Base-by-base conservation (phyloP, 768 basidiomycete genomes). In the Trametes cinnabarina region DNA sequence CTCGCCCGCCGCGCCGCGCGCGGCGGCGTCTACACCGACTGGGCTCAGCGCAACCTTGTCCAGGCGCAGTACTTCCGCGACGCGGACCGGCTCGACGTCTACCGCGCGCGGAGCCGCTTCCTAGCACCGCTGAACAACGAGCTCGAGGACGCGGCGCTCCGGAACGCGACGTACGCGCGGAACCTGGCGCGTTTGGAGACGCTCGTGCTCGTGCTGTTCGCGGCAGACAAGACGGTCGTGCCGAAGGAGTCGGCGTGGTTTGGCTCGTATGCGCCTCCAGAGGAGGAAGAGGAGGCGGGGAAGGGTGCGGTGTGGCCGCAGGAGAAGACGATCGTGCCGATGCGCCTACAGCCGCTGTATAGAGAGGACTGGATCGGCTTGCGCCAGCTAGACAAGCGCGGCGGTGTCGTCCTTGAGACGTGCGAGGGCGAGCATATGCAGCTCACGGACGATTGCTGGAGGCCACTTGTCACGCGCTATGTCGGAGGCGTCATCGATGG, bases 51-150 rank as follows among this genome's bases (percentile, higher is more conserved):
- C 25, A 85, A 93, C 67, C 63, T 92, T 43, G 72, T 94, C 26
- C 88, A 90, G 89, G 92, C 92, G 1, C 92, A 94, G 68, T 94
- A 94, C 67, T 94, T 78, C 72, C 85, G 92, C 22, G 92, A 94
- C 71, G 84, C 88, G 9, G 69, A 68, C 15, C 82, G 82, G 40
- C 71, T 89, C 28, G 74, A 75, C 5, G 66, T 71, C 1, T 94
- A 93, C 65, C 77, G 89, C 35, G 63, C 70, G 2, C 70, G 80
- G 2, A 88, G 85, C 69, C 76, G 74, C 47, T 94, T 93, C 73
- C 77, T 94, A 20, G 72, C 89, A 0, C 77, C 78, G 14, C 84
- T 94, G 71, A 94, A 94, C 74, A 92, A 92, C 66, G 92, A 94
- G 68, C 56, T 79, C n/a, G 65, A 75, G 14, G 77, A 69, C 3